phyloP scores from a whole-genome alignment of 2,329 filamentous ascomycete species.

The Uncinocarpus reesii region DNA sequence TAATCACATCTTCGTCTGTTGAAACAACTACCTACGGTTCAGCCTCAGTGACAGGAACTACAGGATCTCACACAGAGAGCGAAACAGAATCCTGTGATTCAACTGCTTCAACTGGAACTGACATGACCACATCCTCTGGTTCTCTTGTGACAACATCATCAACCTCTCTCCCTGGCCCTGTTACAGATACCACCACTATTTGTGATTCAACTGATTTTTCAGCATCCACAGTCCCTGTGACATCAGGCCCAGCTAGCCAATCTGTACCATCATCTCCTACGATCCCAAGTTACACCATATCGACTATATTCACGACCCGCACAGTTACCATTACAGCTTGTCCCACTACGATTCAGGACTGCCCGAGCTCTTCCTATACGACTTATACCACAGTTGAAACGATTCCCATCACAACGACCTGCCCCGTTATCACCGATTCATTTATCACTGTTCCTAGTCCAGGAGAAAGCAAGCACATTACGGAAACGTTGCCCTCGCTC shows the following conservation, averaged over 20 bases:
- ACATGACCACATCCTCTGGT: too few species aligned
- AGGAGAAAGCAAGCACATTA: neutral
- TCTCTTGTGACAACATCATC: too few species aligned
- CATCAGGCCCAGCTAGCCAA: neutral
- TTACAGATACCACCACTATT: neutral
- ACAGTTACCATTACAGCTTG: slow-evolving; percentile 6
- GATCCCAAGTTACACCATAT: neutral
- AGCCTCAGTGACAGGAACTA: too few species aligned
- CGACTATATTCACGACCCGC: slow-evolving; percentile 4
- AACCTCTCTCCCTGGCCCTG: too few species aligned
- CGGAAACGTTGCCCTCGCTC: neutral
- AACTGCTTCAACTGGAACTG: too few species aligned
- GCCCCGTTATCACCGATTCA: neutral
- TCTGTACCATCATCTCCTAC: neutral
- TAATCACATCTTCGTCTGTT: too few species aligned
- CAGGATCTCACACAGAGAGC: too few species aligned
- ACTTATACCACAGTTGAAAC: slow-evolving; percentile 8
- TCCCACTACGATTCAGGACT: neutral
- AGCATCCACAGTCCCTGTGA: neutral
- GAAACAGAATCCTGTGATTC: too few species aligned
- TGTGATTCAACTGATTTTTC: neutral
- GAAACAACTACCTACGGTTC: too few species aligned
- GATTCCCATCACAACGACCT: slow-evolving; percentile 4
- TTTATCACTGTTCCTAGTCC: neutral
- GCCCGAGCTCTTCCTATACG: slow-evolving; percentile 1